Evolutionary conservation across 2,329 filamentous ascomycete species (phyloP).

Genomic region (Colletotrichum trifolii): DNA sequence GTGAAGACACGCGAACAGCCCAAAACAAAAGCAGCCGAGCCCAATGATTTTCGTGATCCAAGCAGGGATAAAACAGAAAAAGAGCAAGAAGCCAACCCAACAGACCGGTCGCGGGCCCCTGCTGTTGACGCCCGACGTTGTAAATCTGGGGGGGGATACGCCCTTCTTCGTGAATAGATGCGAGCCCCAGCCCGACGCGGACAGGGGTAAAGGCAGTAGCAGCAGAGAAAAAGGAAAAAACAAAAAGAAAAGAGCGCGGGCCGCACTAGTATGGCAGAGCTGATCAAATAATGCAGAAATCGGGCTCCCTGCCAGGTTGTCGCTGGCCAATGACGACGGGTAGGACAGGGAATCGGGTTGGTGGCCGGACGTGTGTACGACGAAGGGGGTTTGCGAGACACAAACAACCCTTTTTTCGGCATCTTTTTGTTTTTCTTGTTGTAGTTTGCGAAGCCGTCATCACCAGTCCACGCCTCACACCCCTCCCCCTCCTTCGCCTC

Average conservation of each 20-base stretch:
- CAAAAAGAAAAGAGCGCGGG: conserved; percentile 30
- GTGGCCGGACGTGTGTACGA: conserved; percentile 15
- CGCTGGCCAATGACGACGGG: conserved; percentile 20
- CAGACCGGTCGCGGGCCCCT: neutral
- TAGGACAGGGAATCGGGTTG: conserved; percentile 12
- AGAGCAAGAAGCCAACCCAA: neutral
- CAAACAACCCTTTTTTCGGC: conserved; percentile 18
- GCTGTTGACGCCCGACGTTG: conserved; percentile 20
- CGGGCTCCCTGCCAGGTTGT: conserved; percentile 9
- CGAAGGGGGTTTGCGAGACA: conserved; percentile 18
- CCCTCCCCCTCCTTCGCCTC: neutral
- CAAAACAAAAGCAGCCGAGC: neutral
- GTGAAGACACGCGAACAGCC: conserved; percentile 2
- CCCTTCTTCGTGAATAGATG: conserved; percentile 1
- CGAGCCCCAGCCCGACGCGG: conserved; percentile 19
- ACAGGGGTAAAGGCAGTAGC: neutral
- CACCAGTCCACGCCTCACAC: no score
- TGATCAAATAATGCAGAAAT: conserved; percentile 20
- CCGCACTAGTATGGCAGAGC: conserved; percentile 18
- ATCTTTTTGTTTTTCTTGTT: neutral
- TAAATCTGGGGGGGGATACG: conserved; percentile 18
- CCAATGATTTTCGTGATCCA: neutral
- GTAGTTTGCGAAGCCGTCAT: no score
- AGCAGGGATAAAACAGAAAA: neutral
- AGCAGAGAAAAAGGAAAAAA: neutral